Percentiles rank a stretch among this genome's conserved stretches.
These are phyloP conservation scores for Torulaspora maleeae DNA, from an alignment of 805 yeast genomes.

Conservation along the genomic window DNA sequence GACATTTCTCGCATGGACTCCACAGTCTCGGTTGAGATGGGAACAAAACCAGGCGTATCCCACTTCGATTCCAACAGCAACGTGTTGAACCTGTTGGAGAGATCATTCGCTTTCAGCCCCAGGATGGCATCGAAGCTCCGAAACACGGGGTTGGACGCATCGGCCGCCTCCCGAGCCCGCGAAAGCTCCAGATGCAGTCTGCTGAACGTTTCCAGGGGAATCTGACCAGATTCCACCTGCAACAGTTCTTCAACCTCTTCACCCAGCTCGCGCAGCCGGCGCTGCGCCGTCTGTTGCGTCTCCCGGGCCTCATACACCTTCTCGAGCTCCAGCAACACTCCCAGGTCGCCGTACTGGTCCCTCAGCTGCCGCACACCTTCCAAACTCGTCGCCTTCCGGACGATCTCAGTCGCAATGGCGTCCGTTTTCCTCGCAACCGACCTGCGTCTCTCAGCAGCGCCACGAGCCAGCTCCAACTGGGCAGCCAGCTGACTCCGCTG, in stretches of 20 bases:
- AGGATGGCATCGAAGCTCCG: constrained; percentile 14
- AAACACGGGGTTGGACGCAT: neutral
- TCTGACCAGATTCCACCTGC: constrained; percentile 1
- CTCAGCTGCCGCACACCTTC: constrained; percentile 16
- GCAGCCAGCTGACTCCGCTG: constrained; percentile 24
- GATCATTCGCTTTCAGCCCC: constrained; percentile 10
- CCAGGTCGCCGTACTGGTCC: constrained; percentile 26
- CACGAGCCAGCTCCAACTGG: constrained; percentile 14
- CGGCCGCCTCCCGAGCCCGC: neutral
- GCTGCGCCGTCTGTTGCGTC: constrained; percentile 6
- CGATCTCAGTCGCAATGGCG: constrained; percentile 24
- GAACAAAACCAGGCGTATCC: constrained; percentile 26
- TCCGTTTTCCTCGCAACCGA: constrained; percentile 13
- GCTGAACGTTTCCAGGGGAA: neutral
- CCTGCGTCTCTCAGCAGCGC: constrained; percentile 12
- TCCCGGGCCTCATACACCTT: constrained; percentile 9
- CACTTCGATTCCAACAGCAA: constrained; percentile 27
- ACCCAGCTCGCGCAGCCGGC: constrained; percentile 9
- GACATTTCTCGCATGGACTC: constrained; percentile 19
- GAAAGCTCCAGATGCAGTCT: neutral
- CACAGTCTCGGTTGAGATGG: constrained; percentile 16
- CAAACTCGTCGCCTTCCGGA: constrained; percentile 11
- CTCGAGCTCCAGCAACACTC: constrained; percentile 18
- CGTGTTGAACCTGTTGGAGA: constrained; percentile 16
- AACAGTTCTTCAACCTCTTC: constrained; percentile 2